Percentiles rank a stretch among this genome's conserved stretches.
These are phyloP conservation scores for Fusarium brevicatenulatum DNA, from an alignment of 2,329 filamentous ascomycete genomes.

Conservation along the genomic window DNA sequence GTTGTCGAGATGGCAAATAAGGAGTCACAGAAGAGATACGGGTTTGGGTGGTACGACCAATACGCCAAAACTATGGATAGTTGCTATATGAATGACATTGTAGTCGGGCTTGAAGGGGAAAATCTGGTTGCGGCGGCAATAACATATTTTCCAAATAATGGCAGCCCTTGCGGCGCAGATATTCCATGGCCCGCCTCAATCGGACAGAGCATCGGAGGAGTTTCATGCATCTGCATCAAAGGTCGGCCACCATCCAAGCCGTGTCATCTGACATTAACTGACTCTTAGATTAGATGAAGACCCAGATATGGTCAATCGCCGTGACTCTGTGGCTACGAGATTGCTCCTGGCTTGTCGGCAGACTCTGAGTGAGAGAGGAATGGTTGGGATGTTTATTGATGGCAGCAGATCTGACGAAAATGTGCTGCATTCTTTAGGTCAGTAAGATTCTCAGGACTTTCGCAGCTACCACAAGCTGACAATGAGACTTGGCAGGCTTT, in stretches of 20 bases:
- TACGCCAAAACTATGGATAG: constrained; percentile 63
- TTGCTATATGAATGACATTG: constrained; percentile 60
- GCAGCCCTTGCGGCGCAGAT: constrained; percentile 59
- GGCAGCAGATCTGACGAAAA: constrained; percentile 62
- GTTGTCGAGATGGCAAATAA: constrained; percentile 62
- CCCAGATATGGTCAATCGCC: constrained; percentile 54
- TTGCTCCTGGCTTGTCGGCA: constrained; percentile 64
- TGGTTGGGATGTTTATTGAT: constrained; percentile 66
- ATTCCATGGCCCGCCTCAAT: constrained; percentile 66
- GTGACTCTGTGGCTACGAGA: constrained; percentile 62
- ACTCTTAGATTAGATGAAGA: constrained; percentile 54
- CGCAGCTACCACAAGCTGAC: constrained; percentile 7
- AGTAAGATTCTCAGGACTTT: constrained; percentile 33
- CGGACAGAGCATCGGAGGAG: constrained; percentile 63
- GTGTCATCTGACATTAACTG: constrained; percentile 15
- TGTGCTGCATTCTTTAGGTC: constrained; percentile 63
- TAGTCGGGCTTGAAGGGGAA: constrained; percentile 62
- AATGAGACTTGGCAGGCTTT: constrained; percentile 57
- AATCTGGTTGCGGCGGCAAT: constrained; percentile 64
- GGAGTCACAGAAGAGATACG: constrained; percentile 57
- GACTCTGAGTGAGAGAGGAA: constrained; percentile 59
- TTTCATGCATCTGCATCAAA: constrained; percentile 69
- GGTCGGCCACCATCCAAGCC: constrained; percentile 53
- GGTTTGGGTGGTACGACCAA: constrained; percentile 69
- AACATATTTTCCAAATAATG: constrained; percentile 61